Percentiles rank a stretch among this genome's conserved stretches.
Conservation (phyloP, 257 asterid species). For the Capsicum baccatum region DNA sequence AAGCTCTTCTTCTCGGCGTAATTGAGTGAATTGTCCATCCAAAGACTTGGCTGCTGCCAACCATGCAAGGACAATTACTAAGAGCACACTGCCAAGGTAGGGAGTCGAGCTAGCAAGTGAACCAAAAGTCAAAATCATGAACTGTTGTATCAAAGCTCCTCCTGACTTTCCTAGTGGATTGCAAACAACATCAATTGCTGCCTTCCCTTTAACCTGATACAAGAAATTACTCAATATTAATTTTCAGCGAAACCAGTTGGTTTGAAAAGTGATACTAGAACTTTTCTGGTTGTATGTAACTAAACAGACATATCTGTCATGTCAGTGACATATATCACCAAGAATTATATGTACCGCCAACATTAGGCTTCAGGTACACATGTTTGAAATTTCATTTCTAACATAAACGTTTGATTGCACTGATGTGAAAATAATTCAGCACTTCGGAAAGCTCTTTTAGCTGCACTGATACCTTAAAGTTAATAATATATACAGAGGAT, state of each 20-base stretch:
- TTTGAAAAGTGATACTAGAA: not conserved
- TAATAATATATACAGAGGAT: not conserved
- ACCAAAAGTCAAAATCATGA: constrained; percentile 91
- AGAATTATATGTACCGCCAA: not conserved
- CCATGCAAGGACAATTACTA: constrained; percentile 88
- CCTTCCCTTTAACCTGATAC: constrained; percentile 90
- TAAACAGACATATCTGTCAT: not conserved
- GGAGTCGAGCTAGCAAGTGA: constrained; percentile 98
- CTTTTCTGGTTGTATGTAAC: not conserved
- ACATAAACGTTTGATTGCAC: not conserved
- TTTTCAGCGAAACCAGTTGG: not conserved
- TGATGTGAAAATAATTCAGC: not conserved
- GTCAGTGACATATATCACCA: constrained; percentile 12
- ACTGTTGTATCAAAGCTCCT: constrained; percentile 94
- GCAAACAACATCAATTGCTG: constrained; percentile 97
- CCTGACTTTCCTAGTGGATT: constrained; percentile 97
- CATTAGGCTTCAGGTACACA: not conserved
- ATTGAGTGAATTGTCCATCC: constrained; percentile 76
- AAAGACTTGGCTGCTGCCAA: constrained; percentile 86
- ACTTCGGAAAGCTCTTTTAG: not conserved
- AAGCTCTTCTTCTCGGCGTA: constrained; percentile 88
- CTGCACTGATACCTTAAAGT: not conserved
- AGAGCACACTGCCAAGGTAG: constrained; percentile 88
- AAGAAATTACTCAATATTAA: constrained; percentile 8
- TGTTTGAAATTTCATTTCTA: not conserved